Base-by-base conservation (phyloP, 2,329 filamentous ascomycete species). In the Sporothrix sp. region DNA sequence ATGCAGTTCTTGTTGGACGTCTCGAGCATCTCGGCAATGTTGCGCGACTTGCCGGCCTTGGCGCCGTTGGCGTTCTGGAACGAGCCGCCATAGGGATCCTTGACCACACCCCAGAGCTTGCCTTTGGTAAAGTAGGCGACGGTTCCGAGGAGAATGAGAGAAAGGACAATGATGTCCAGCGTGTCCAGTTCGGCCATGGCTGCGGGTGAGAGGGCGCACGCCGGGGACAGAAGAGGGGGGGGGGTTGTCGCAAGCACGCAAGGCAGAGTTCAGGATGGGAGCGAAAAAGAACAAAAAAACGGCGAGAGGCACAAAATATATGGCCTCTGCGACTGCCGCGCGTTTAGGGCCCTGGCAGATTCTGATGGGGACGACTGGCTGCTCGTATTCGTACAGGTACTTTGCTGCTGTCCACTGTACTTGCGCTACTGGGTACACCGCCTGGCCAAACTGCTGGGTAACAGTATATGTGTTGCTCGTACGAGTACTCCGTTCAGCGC, bases 81-180 rank as follows among this genome's bases (percentile, higher is more conserved):
- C 47, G 85, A 81, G 61, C 75, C 79, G 58, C 87, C 86, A 68
- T 95, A 95, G 21, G 91, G 87, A 65, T 96, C 89, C 65, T 93
- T 93, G 58, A 79, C 77, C 48, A 95, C 77, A 25, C 79, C 90
- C 90, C 90, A 98, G 68, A 93, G 83, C 58, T 84, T 93, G 62
- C 93, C 93, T 67, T 98, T 98, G 59, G 93, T 97, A 71, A 98
- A 95, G 72, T 97, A 98, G 64, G 91, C 93, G 54, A 90, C 66
- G 43, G 89, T 96, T 58, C 88, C 93, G 52, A 94, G 67, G 51
- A 97, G 78, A 61, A 98, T 84, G 52, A 80, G 80, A 56, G 81
- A 80, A 58, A 98, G 85, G 75, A 98, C 93, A 62, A 95, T 69
- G 61, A 97, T 77, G 77, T 98, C 93, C 72, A 98, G 74, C 23